Conservation (phyloP, 805 yeast species). For the Alloascoidea hylecoeti region DNA sequence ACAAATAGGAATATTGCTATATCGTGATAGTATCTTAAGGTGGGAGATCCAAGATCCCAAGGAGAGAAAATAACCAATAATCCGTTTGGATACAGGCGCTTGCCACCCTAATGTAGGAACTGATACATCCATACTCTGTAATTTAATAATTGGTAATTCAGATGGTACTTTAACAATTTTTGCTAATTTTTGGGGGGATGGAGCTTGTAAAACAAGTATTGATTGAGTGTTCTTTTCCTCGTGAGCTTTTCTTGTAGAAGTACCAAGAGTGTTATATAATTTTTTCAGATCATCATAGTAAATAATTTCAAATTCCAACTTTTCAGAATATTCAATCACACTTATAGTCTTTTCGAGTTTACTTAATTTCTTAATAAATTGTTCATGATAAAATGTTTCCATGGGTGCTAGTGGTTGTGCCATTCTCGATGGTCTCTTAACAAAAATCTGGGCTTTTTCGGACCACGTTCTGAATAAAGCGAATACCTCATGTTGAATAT, state of each 20-base stretch:
- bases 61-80: conserved; percentile 58
- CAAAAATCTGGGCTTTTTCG: conserved; percentile 30
- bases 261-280: conserved; percentile 43
- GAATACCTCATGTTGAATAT: conserved; percentile 66
- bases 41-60: conserved; percentile 62
- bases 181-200: conserved; percentile 32
- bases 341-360: conserved; percentile 23
- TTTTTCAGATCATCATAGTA: conserved; percentile 41
- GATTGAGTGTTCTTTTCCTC: conserved; percentile 57
- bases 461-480: conserved; percentile 56
- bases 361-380: conserved; percentile 26
- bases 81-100: conserved; percentile 41
- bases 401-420: conserved; percentile 55
- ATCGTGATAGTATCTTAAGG: conserved; percentile 49
- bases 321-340: conserved; percentile 34
- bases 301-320: conserved; percentile 36
- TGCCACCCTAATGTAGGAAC: conserved; percentile 82
- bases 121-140: conserved; percentile 41
- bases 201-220: conserved; percentile 62
- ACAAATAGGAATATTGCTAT: conserved; percentile 76
- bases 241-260: conserved; percentile 36
- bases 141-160: conserved; percentile 49
- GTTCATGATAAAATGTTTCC: conserved; percentile 39
- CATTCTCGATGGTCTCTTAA: conserved; percentile 51
- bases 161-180: conserved; percentile 29